Percentiles rank a stretch among this genome's conserved stretches.
Conservation (phyloP, 345 rosid species). For the Citrus unshiu region DNA sequence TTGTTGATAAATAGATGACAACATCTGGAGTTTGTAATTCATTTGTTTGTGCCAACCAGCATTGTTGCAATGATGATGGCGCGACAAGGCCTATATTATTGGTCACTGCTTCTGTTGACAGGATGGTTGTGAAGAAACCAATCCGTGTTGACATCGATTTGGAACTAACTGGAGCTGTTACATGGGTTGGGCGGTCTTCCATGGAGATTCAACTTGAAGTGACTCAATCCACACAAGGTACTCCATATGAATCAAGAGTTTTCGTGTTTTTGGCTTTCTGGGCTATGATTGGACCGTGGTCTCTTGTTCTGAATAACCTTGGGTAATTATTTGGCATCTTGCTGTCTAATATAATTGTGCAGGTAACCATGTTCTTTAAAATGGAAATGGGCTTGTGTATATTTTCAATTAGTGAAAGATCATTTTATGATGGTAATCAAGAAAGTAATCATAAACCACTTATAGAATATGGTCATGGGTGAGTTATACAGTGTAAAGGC, state of each 20-base stretch:
- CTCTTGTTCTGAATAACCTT: background rate
- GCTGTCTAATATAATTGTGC: background rate
- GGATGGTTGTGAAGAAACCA: conserved; percentile 64
- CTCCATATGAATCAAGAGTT: background rate
- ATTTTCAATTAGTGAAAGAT: background rate
- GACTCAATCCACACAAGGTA: conserved; percentile 55
- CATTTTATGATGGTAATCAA: background rate
- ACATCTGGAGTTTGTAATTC: background rate
- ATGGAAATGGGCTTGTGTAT: background rate
- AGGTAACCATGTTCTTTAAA: background rate
- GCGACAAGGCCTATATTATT: conserved; percentile 54
- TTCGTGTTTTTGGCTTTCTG: background rate
- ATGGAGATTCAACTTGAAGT: conserved; percentile 90
- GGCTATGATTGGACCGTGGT: background rate
- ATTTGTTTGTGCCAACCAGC: conserved; percentile 38
- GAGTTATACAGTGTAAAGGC: background rate
- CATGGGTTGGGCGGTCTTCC: conserved; percentile 88
- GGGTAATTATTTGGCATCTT: background rate
- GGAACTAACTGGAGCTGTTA: conserved; percentile 67
- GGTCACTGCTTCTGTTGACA: conserved; percentile 94
- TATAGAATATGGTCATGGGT: background rate
- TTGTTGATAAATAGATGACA: background rate
- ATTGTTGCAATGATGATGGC: conserved; percentile 56
- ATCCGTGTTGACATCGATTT: conserved; percentile 55
- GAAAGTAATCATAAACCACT: background rate